phyloP scores from a whole-genome alignment of 1,139 yeast species.

The Meyerozyma athensensis region DNA sequence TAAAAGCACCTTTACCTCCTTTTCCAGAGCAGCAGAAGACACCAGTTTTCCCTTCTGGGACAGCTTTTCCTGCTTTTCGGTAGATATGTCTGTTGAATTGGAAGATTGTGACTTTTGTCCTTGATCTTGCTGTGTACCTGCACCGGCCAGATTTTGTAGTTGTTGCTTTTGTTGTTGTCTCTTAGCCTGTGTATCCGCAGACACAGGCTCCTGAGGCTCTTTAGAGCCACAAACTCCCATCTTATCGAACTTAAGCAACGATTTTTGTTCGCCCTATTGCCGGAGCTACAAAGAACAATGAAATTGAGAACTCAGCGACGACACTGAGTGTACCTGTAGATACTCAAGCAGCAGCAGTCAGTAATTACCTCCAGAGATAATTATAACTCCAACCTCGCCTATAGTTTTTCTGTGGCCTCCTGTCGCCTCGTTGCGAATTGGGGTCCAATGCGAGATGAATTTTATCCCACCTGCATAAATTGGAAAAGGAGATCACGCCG shows the following conservation, averaged over 20 bases:
- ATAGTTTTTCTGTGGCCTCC: not conserved
- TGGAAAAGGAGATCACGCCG: not conserved
- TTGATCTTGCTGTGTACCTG: constrained; percentile 1
- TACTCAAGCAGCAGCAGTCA: not conserved
- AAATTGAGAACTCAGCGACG: not conserved
- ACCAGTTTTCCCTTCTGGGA: not conserved
- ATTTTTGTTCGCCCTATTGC: too few species aligned
- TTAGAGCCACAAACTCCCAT: constrained; percentile 3
- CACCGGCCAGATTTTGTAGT: constrained; percentile 3
- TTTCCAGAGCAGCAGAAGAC: constrained; percentile 12
- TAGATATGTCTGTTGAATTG: not conserved
- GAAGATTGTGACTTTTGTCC: constrained; percentile 3
- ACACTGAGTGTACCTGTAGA: not conserved
- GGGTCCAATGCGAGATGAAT: not conserved
- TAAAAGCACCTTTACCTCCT: constrained; percentile 58
- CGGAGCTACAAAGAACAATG: too few species aligned
- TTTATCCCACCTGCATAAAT: not conserved
- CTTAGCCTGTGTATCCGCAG: not conserved
- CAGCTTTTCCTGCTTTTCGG: not conserved
- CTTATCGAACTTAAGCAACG: not conserved
- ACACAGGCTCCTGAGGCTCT: not conserved
- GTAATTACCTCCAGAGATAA: not conserved
- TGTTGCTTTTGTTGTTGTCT: constrained; percentile 1
- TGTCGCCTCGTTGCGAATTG: not conserved
- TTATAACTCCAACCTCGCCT: too few species aligned